phyloP scores from a whole-genome alignment of 2,329 filamentous ascomycete species.

The Aspergillus sp. region DNA sequence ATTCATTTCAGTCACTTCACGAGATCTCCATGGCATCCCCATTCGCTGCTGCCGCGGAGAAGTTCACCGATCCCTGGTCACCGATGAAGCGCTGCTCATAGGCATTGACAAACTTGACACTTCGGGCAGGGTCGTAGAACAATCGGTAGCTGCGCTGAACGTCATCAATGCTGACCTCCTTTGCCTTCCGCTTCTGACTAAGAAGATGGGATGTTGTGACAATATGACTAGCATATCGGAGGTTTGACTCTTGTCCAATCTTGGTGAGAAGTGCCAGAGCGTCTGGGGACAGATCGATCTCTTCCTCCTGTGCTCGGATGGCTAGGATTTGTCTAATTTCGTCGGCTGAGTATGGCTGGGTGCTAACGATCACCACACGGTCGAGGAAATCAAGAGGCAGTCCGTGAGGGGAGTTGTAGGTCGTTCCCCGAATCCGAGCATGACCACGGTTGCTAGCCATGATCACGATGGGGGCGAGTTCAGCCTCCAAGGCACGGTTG shows the following conservation, averaged over 20 bases:
- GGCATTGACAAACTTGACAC: slow-evolving; percentile 84
- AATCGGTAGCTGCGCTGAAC: slow-evolving; percentile 91
- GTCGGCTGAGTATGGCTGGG: slow-evolving; percentile 75
- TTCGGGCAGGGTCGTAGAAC: slow-evolving; percentile 87
- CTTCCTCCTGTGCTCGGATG: slow-evolving; percentile 92
- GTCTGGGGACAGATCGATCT: slow-evolving; percentile 86
- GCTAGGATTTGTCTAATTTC: slow-evolving; percentile 91
- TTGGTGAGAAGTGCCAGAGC: slow-evolving; percentile 91
- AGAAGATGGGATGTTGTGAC: slow-evolving; percentile 93
- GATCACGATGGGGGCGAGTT: slow-evolving; percentile 94
- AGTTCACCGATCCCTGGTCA: slow-evolving; percentile 75
- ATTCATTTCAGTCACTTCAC: slow-evolving; percentile 30
- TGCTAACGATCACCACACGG: slow-evolving; percentile 93
- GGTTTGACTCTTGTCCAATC: slow-evolving; percentile 86
- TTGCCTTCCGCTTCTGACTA: slow-evolving; percentile 78
- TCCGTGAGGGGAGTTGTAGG: slow-evolving; percentile 90
- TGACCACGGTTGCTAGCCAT: slow-evolving; percentile 98
- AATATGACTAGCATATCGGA: slow-evolving; percentile 96
- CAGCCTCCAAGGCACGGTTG: slow-evolving; percentile 92
- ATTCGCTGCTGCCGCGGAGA: slow-evolving; percentile 50
- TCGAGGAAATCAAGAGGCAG: slow-evolving; percentile 95
- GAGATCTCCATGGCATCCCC: slow-evolving; percentile 72
- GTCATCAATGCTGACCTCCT: slow-evolving; percentile 80
- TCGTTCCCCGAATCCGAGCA: slow-evolving; percentile 87
- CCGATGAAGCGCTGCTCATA: slow-evolving; percentile 93